Evolutionary conservation across 768 basidiomycete species (phyloP), one percentile per base, ranked within the genome.

Genomic region (Lactarius evosmus): DNA sequence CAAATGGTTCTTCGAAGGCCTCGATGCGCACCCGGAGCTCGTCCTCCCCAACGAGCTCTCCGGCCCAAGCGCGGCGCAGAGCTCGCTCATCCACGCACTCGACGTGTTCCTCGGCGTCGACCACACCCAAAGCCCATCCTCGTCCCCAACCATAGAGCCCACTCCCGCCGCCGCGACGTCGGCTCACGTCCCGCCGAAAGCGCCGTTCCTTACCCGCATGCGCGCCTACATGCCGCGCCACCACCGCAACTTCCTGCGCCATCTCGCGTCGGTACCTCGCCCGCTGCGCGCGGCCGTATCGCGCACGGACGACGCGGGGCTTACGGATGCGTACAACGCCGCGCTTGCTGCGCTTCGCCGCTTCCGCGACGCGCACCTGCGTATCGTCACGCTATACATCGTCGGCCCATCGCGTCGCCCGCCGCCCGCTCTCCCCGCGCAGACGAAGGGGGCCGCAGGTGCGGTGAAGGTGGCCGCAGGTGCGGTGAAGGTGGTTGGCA

Each of bases 31-130:
- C 66, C 72, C 73, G 3, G 65, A 69, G 29, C 69, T 77, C 29
- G 66, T 70, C 27, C 50, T 71, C 56, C 76, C 75, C 32, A 71
- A 71, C 17, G 77, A 81, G 69, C 78, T 82, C 38, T 80, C 80
- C 19, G 85, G 85, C 7, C 84, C 85, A 1, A 81, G 79, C 62
- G 85, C 85, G 0, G 85, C 83, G 5, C 85, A 87, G 73, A 84
- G 82, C 70, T 77, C 82, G n/a, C 72, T 87, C 63, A 78, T 86
- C 27, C 82, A 83, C 68, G 77, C 81, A 8, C 72, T 84, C 53
- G 83, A 84, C 71, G 69, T 80, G 61, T 83, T 83, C 75, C 75
- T 84, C 41, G 81, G 81, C 51, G 74, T 83, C n/a, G 78, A 81
- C 70, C 75, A 77, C 66, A 71, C 69, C 69, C 70, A 33, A 71